Evolutionary conservation across 805 yeast species (phyloP), one percentile per base, ranked within the genome.

Genomic region (Candida sphagnicola): DNA sequence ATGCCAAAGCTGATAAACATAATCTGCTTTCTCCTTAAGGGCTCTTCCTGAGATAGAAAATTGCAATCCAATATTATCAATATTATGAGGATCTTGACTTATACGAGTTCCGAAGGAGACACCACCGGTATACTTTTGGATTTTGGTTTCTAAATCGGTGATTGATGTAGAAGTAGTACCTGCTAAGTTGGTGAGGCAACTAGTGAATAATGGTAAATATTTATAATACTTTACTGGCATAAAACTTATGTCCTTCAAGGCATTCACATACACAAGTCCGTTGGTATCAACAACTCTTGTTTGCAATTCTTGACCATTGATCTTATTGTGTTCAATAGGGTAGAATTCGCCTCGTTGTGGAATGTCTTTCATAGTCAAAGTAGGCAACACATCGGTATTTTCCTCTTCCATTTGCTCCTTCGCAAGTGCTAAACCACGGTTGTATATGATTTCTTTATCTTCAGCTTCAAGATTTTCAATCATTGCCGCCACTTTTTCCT

Each of bases 111-210:
- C 69, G n/a, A 89, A 75, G 4, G 79, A 67, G 14, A 93, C 59
- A 0, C 97, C 96, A 18, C 98, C 98, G 0, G 98, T 89, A 40
- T 74, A 71, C 35, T 82, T 67, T 53, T 83, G 86, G 48, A 93
- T 89, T 32, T 81, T 79, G 48, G 90, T 89, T 54, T 91, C 98
- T 41, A 93, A 73, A 26, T 81, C 83, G 16, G 87, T 85, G 75
- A 86, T 86, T 0, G 82, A 56, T 42, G 82, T 80, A 6, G 60
- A 52, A 5, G 66, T 56, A 1, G 99, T 91, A n/a, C 99, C 99
- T 0, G 73, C 72, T 45, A 93, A 69, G 54, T 82, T 87, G 3
- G 95, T 84, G 43, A 93, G 65, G 34, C 95, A 83, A 19, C 82
- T 84, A 8, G 83, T 68, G 62, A 85, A 93, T 32, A 93, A 57